Evolutionary conservation across 1,284 basidiomycete species (phyloP).

Genomic region (Apiotrichum mycotoxinovorans): DNA sequence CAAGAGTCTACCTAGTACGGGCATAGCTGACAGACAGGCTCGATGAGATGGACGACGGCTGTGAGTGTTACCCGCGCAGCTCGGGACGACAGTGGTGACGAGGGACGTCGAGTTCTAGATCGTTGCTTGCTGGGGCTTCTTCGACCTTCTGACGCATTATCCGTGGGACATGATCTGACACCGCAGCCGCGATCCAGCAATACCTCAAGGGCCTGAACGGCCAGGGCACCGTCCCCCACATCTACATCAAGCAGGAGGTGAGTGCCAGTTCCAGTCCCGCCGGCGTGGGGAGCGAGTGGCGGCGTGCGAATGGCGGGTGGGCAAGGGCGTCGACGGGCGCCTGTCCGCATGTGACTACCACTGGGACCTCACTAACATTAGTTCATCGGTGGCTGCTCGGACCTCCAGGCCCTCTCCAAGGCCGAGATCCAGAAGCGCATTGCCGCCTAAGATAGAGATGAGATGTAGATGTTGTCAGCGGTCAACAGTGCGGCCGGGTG

Average conservation of each 20-base stretch:
- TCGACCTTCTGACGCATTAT: too few relatives aligned
- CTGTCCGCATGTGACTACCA: too few relatives aligned
- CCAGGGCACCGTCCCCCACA: constrained; percentile 48
- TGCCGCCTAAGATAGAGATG: constrained; percentile 19
- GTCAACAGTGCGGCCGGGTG: too few relatives aligned
- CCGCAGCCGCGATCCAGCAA: constrained; percentile 44
- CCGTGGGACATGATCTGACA: background rate
- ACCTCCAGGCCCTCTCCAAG: constrained; percentile 43
- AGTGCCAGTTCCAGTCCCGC: background rate
- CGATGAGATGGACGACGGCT: constrained; percentile 45
- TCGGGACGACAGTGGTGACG: too few relatives aligned
- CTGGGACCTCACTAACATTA: constrained; percentile 11
- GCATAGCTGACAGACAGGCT: constrained; percentile 31
- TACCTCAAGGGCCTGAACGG: constrained; percentile 46
- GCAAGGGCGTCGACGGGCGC: background rate
- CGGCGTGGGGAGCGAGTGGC: background rate
- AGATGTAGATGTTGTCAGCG: background rate
- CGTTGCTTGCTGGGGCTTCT: too few relatives aligned
- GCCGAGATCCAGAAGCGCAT: constrained; percentile 41
- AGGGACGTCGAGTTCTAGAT: too few relatives aligned
- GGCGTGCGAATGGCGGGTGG: background rate
- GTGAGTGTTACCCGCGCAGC: too few relatives aligned
- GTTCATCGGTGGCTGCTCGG: constrained; percentile 49
- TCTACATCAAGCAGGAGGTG: constrained; percentile 43
- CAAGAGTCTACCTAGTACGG: background rate